These are phyloP conservation scores for Cladosporium sp. DNA, from an alignment of 2,329 filamentous ascomycete genomes.

Conservation along the genomic window DNA sequence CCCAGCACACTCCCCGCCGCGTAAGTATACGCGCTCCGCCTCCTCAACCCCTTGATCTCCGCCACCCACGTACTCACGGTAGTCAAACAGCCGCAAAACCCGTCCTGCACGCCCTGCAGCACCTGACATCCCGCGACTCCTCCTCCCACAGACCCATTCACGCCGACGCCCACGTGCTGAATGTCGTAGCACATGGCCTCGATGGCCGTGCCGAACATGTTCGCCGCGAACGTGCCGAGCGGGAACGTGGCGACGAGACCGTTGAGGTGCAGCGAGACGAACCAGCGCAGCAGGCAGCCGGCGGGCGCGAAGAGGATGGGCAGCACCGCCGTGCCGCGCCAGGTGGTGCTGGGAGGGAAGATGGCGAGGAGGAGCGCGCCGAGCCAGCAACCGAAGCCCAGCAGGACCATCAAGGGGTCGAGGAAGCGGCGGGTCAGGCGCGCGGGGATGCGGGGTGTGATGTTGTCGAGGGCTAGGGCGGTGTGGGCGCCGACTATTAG, in stretches of 20 bases:
- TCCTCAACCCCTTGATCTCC: constrained; percentile 38
- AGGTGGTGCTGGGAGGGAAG: constrained; percentile 61
- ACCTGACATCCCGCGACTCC: constrained; percentile 41
- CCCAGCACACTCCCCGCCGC: constrained; percentile 57
- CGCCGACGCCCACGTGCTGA: constrained; percentile 54
- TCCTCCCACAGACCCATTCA: constrained; percentile 37
- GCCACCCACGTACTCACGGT: constrained; percentile 48
- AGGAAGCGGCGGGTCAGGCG: constrained; percentile 54
- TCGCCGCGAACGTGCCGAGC: constrained; percentile 79
- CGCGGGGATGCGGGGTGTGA: constrained; percentile 60
- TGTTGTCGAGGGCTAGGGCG: constrained; percentile 57
- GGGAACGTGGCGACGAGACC: constrained; percentile 64
- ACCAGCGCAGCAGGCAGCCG: constrained; percentile 73
- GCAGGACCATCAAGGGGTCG: constrained; percentile 59
- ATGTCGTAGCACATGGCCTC: constrained; percentile 75
- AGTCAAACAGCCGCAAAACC: constrained; percentile 46
- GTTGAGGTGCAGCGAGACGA: constrained; percentile 69
- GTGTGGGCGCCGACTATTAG: constrained; percentile 72
- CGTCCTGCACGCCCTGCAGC: constrained; percentile 45
- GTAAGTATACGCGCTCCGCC: constrained; percentile 64
- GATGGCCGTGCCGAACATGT: constrained; percentile 71
- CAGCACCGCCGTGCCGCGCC: constrained; percentile 74
- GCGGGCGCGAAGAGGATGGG: constrained; percentile 77
- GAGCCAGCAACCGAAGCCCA: constrained; percentile 74
- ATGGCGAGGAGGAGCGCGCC: constrained; percentile 69